Evolutionary conservation across 2,329 filamentous ascomycete species (phyloP).

Genomic region (Monosporascus sp.): DNA sequence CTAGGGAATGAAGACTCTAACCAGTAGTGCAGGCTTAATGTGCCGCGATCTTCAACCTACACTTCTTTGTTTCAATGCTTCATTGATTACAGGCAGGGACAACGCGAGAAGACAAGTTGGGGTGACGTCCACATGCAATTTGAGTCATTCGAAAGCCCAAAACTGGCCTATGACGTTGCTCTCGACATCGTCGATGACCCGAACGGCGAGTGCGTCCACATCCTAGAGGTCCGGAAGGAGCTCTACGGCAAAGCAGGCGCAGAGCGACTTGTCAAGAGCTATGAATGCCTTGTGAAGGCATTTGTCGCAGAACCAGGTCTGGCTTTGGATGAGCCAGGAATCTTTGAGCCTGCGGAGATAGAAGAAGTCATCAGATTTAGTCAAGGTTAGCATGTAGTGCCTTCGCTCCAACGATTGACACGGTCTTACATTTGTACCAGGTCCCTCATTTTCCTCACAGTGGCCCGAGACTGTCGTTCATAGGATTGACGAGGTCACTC

Average conservation of each 20-base stretch:
- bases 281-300: neutral
- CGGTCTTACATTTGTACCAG: no score
- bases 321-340: neutral
- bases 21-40: neutral
- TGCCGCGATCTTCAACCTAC: constrained; percentile 1
- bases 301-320: neutral
- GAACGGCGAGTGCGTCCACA: neutral
- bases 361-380: no score
- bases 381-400: no score
- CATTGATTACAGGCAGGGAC: constrained; percentile 4
- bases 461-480: constrained; percentile 4
- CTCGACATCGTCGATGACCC: constrained; percentile 4
- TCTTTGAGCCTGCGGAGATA: no score
- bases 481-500: neutral
- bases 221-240: neutral
- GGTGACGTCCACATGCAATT: neutral
- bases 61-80: constrained; percentile 6
- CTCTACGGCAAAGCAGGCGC: neutral
- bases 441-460: no score
- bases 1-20: no score
- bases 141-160: neutral
- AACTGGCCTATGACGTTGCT: constrained; percentile 3
- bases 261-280: neutral
- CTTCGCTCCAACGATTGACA: no score
- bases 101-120: neutral